Evolutionary conservation across 148 eudicot species (phyloP), one percentile per base, ranked within the genome.

Genomic region (Euryodendron excelsum): DNA sequence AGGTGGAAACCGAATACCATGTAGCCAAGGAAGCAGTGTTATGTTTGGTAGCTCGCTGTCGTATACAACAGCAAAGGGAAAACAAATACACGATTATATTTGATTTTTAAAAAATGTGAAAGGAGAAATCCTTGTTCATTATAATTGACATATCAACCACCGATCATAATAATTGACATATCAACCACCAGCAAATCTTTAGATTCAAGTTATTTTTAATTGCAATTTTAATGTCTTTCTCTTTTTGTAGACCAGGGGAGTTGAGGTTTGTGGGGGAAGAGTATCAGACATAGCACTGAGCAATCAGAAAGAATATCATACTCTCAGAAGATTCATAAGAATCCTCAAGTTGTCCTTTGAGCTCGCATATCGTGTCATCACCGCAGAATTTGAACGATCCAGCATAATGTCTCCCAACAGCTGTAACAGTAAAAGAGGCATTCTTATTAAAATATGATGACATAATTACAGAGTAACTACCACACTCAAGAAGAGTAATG

Each of bases 241-340:
- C 2, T 52, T 52, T 2, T 12, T 17, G 7, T 12, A 10, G n/a
- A n/a, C n/a, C n/a, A n/a, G n/a, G n/a, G n/a, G n/a, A n/a, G n/a
- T n/a, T 52, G 15, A 17, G 56, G 56, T 9, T 13, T 12, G 52
- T 7, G 52, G 50, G 18, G 23, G 60, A 55, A 55, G 60, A 25
- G 71, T 48, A 67, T 68, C 60, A 56, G 55, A 33, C 33, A 60
- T 36, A 61, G n/a, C 33, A 53, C 13, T 37, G 69, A 65, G 11
- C 8, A 76, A 30, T 45, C 47, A 77, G 33, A 41, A 53, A 34
- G 11, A 70, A 2, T 21, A 76, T 25, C 86, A 67, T 90, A 94
- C 98, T 76, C 98, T 87, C 60, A 94, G 98, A 44, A 90, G 98
- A 86, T 92, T 92, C 98, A 94, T 94, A 44, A 94, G 90, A 68